Evolutionary conservation across 257 asterid species (phyloP).

Genomic region (Gynochthodes officinalis): DNA sequence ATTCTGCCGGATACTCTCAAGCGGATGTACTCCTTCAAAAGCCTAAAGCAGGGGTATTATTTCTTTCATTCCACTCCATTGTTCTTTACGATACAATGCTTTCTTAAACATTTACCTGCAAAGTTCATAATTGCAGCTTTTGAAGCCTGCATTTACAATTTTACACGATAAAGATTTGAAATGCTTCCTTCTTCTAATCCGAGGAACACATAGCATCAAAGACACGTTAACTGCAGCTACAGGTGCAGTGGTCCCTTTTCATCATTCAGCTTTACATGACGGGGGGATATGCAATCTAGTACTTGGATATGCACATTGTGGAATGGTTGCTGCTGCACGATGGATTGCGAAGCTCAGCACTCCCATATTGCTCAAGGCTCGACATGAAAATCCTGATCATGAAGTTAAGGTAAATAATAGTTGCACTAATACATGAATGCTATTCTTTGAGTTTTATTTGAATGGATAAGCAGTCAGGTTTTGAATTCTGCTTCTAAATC

Average conservation of each 20-base stretch:
- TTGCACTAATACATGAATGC: background rate
- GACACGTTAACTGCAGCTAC: constrained; percentile 85
- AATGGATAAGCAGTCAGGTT: background rate
- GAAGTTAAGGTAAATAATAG: constrained; percentile 52
- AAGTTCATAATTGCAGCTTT: constrained; percentile 48
- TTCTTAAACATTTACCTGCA: background rate
- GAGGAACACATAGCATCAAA: constrained; percentile 86
- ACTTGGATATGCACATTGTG: constrained; percentile 85
- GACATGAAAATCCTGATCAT: constrained; percentile 61
- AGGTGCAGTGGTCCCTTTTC: constrained; percentile 89
- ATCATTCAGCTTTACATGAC: constrained; percentile 74
- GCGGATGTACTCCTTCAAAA: constrained; percentile 70
- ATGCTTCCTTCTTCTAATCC: constrained; percentile 77
- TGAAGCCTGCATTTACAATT: constrained; percentile 81
- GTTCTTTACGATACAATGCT: background rate
- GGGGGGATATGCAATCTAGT: constrained; percentile 75
- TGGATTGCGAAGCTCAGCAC: constrained; percentile 81
- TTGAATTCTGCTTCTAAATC: background rate
- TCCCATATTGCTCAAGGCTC: constrained; percentile 65
- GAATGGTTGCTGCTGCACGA: constrained; percentile 94
- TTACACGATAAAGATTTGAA: constrained; percentile 59
- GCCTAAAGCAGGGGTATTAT: constrained; percentile 78
- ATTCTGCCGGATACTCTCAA: constrained; percentile 53
- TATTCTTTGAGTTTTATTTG: background rate
- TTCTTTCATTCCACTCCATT: background rate